Percentiles rank a stretch among this genome's conserved stretches.
Conservation (phyloP, 805 yeast species). For the Hanseniaspora mollemarum region DNA sequence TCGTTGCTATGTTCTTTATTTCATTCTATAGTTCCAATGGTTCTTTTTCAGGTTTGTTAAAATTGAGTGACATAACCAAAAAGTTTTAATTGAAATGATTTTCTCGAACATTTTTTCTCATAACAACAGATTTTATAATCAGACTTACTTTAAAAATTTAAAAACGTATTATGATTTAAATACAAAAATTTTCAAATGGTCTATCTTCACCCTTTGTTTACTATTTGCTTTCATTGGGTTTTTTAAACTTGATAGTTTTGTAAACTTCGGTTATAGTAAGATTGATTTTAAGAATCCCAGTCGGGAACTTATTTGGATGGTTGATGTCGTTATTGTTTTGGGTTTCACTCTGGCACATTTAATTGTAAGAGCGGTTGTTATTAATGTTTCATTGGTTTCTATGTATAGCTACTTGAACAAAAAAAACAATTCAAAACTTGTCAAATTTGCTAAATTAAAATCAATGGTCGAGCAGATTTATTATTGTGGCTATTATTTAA, state of each 20-base stretch:
- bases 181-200: slow-evolving; percentile 9
- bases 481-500: slow-evolving; percentile 1
- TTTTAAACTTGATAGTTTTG: neutral
- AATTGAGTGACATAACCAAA: neutral
- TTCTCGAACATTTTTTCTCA: slow-evolving; percentile 2
- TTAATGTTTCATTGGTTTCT: neutral
- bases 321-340: slow-evolving; percentile 5
- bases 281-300: neutral
- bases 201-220: slow-evolving; percentile 1
- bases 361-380: slow-evolving; percentile 10
- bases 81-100: neutral
- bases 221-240: neutral
- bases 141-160: slow-evolving; percentile 8
- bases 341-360: slow-evolving; percentile 9
- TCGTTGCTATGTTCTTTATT: no score
- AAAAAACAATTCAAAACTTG: neutral
- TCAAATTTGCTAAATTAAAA: slow-evolving; percentile 9
- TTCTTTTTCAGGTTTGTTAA: no score
- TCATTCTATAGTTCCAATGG: no score
- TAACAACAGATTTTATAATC: slow-evolving; percentile 4
- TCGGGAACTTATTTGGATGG: neutral
- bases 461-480: slow-evolving; percentile 14
- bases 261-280: neutral
- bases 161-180: slow-evolving; percentile 13
- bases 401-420: neutral